These are phyloP conservation scores for Stylosanthes scabra DNA, from an alignment of 331 rosid genomes.

Conservation along the genomic window DNA sequence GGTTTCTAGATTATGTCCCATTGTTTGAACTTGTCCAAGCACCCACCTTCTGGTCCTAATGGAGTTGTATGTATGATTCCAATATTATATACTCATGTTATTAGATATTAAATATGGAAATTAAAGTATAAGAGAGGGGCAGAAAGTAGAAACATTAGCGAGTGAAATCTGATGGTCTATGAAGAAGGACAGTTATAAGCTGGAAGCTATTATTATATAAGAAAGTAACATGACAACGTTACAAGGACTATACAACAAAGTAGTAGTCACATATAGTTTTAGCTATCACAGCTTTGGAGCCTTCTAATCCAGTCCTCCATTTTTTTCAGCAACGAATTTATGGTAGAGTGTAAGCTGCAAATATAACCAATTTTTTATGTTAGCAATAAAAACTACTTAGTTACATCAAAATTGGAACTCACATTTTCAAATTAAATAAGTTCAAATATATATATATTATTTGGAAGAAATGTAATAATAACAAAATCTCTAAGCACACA, in stretches of 20 bases:
- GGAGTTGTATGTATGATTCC: background rate
- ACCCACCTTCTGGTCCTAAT: too few relatives aligned
- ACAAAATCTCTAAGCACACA: too few relatives aligned
- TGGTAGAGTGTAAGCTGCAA: slow-evolving; percentile 66
- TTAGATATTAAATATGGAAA: background rate
- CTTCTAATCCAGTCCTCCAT: slow-evolving; percentile 23
- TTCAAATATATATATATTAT: too few relatives aligned
- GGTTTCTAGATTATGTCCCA: too few relatives aligned
- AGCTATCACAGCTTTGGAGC: slow-evolving; percentile 38
- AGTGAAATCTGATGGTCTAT: slow-evolving; percentile 9
- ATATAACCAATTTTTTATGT: slow-evolving; percentile 10
- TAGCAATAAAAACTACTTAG: background rate
- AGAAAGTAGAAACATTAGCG: background rate
- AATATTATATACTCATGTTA: too few relatives aligned
- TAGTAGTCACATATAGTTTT: slow-evolving; percentile 22
- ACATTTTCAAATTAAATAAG: too few relatives aligned
- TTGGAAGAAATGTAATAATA: too few relatives aligned
- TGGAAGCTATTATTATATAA: slow-evolving; percentile 40
- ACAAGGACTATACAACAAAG: slow-evolving; percentile 24
- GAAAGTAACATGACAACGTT: slow-evolving; percentile 13
- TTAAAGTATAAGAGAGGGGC: slow-evolving; percentile 2
- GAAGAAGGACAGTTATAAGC: slow-evolving; percentile 23
- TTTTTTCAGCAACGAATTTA: background rate
- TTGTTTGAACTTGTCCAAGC: too few relatives aligned
- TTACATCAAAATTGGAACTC: background rate